phyloP scores from a whole-genome alignment of 257 asterid species.

The Solanum lignicaule region DNA sequence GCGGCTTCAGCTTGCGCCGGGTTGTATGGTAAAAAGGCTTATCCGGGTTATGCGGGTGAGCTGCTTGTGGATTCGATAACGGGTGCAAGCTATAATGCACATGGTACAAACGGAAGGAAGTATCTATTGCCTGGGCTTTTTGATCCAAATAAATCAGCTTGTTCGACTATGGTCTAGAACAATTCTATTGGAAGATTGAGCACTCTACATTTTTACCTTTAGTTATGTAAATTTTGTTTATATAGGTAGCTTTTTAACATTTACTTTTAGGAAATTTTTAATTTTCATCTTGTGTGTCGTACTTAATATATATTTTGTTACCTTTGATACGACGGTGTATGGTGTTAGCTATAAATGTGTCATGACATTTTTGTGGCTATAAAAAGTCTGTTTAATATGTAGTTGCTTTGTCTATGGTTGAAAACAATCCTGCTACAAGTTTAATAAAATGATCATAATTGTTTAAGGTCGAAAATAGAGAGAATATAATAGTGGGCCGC shows the following conservation, averaged over 20 bases:
- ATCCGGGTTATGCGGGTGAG: slow-evolving; percentile 70
- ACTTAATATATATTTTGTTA: background rate
- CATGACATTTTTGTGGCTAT: background rate
- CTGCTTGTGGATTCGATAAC: slow-evolving; percentile 43
- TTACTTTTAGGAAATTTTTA: background rate
- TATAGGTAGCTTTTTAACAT: too few species aligned
- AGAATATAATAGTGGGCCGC: too few species aligned
- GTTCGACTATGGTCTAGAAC: slow-evolving; percentile 48
- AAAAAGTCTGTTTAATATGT: too few species aligned
- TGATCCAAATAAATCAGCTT: slow-evolving; percentile 46
- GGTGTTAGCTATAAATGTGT: background rate
- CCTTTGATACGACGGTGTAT: background rate
- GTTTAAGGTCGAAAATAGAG: too few species aligned
- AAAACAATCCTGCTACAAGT: too few species aligned
- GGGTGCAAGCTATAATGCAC: slow-evolving; percentile 76
- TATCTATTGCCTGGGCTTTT: slow-evolving; percentile 49
- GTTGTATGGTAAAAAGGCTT: slow-evolving; percentile 60
- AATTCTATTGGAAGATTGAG: background rate
- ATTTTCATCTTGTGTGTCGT: too few species aligned
- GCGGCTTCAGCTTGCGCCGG: slow-evolving; percentile 78
- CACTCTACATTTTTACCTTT: background rate
- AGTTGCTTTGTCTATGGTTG: too few species aligned
- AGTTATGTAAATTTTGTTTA: background rate
- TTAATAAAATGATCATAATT: too few species aligned
- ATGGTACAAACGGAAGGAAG: slow-evolving; percentile 46